Evolutionary conservation across 2,329 filamentous ascomycete genomes (phyloP).

Genomic region (Lachnellula willkommii): DNA sequence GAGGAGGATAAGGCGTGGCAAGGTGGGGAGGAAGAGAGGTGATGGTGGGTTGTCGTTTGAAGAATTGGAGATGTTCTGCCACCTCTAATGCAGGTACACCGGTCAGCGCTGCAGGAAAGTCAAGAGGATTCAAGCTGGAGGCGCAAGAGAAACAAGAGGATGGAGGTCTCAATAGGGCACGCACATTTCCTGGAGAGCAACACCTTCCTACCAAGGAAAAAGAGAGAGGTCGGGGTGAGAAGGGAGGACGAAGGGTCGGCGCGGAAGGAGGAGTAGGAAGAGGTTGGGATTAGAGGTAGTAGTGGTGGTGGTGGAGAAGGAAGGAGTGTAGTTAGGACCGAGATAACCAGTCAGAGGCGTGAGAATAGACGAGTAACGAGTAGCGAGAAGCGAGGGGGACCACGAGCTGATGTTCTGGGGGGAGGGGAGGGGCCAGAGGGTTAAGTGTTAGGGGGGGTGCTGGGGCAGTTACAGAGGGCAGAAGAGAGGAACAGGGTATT

Average conservation of each 20-base stretch:
- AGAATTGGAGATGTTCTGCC: constrained; percentile 26
- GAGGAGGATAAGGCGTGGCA: neutral
- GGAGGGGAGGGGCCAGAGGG: neutral
- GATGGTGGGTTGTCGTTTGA: constrained; percentile 15
- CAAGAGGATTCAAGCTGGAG: constrained; percentile 23
- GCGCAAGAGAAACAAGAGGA: constrained; percentile 4
- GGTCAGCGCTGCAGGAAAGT: constrained; percentile 29
- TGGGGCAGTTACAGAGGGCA: neutral
- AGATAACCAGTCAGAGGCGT: constrained; percentile 5
- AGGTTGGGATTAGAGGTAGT: constrained; percentile 10
- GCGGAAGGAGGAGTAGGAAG: constrained; percentile 16
- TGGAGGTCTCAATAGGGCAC: constrained; percentile 1
- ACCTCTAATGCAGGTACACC: constrained; percentile 34
- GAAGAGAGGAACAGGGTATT: neutral
- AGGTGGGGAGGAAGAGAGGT: constrained; percentile 1
- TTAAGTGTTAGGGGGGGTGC: neutral
- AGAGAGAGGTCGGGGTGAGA: constrained; percentile 24
- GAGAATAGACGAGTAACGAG: neutral
- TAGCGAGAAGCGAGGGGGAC: neutral
- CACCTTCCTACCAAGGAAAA: constrained; percentile 22
- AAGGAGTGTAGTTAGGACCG: constrained; percentile 1
- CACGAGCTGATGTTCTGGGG: neutral
- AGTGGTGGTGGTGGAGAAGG: constrained; percentile 15
- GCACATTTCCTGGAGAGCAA: constrained; percentile 23
- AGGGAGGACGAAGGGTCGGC: constrained; percentile 10